A percentile compares a stretch with the other conserved stretches of the same genome.
phyloP scores from a whole-genome alignment of 108 stramenopile species.

The Cyclotella sp. region DNA sequence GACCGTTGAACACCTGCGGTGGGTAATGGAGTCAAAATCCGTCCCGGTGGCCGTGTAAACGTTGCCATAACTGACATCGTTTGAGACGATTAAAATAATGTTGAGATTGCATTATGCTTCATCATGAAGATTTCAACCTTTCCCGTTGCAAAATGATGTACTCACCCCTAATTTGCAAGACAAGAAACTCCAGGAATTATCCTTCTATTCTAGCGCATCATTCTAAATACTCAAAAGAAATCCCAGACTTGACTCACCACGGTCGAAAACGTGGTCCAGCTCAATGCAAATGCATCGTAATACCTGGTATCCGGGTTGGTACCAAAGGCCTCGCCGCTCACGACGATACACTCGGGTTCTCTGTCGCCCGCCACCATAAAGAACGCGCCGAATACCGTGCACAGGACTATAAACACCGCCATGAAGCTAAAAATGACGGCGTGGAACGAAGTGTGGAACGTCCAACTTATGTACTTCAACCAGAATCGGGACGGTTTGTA shows the following conservation, averaged over 20 bases:
- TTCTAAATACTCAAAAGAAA: no score
- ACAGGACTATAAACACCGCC: conserved; percentile 24
- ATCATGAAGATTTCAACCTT: no score
- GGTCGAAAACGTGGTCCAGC: conserved; percentile 85
- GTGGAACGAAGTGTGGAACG: conserved; percentile 30
- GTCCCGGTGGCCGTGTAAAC: conserved; percentile 65
- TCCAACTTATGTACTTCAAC: conserved; percentile 51
- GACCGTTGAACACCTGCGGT: conserved; percentile 3
- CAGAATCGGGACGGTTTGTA: conserved; percentile 35
- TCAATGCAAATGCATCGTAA: conserved; percentile 79
- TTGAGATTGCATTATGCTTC: no score
- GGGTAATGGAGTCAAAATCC: conserved; percentile 38
- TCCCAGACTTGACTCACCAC: no score
- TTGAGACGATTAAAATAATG: conserved; percentile 1
- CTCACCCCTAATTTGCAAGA: no score
- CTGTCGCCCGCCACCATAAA: conserved; percentile 19
- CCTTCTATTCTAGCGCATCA: no score
- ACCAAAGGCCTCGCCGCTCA: conserved; percentile 41
- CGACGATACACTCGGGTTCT: conserved; percentile 42
- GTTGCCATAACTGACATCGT: conserved; percentile 77
- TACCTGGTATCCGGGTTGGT: conserved; percentile 44
- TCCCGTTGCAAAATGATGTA: no score
- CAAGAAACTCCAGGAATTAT: no score
- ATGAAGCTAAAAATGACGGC: conserved; percentile 42
- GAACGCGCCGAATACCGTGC: conserved; percentile 33